A percentile compares a stretch with the other conserved stretches of the same genome.
These are phyloP conservation scores for Cucurbitaria berberidis DNA, from an alignment of 2,329 filamentous ascomycete species.

Conservation along the genomic window DNA sequence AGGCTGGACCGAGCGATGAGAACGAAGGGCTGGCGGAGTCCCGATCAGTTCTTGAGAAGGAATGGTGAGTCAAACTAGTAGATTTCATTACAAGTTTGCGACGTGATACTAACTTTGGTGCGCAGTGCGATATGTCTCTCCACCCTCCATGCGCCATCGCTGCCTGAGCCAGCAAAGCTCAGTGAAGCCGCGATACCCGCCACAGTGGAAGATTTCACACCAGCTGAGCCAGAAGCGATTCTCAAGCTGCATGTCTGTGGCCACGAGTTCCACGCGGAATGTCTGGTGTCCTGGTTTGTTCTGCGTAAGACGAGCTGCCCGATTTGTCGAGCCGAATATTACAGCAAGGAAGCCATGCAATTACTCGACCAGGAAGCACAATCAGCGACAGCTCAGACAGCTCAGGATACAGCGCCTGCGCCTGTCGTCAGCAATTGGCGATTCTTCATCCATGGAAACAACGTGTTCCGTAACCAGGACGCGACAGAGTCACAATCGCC, in stretches of 20 bases:
- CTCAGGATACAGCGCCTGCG: neutral
- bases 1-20: neutral
- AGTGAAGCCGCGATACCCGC: slow-evolving; percentile 8
- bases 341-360: slow-evolving; percentile 27
- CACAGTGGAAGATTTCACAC: slow-evolving; percentile 4
- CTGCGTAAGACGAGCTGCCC: slow-evolving; percentile 41
- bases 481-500: neutral
- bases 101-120: slow-evolving; percentile 11
- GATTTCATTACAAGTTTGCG: no score
- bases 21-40: slow-evolving; percentile 13
- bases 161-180: slow-evolving; percentile 36
- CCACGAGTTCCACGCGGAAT: slow-evolving; percentile 43
- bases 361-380: slow-evolving; percentile 20
- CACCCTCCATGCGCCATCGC: slow-evolving; percentile 30
- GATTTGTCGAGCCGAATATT: slow-evolving; percentile 39
- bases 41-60: slow-evolving; percentile 28
- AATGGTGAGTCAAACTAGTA: slow-evolving; percentile 30
- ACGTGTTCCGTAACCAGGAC: neutral
- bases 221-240: slow-evolving; percentile 26
- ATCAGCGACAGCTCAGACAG: neutral
- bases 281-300: slow-evolving; percentile 39
- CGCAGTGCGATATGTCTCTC: slow-evolving; percentile 43
- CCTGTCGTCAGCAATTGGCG: slow-evolving; percentile 15
- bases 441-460: slow-evolving; percentile 5
- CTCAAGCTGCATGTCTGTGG: slow-evolving; percentile 33